Base-by-base conservation (phyloP, 306 rosid species). In the Castanospermum australe region DNA sequence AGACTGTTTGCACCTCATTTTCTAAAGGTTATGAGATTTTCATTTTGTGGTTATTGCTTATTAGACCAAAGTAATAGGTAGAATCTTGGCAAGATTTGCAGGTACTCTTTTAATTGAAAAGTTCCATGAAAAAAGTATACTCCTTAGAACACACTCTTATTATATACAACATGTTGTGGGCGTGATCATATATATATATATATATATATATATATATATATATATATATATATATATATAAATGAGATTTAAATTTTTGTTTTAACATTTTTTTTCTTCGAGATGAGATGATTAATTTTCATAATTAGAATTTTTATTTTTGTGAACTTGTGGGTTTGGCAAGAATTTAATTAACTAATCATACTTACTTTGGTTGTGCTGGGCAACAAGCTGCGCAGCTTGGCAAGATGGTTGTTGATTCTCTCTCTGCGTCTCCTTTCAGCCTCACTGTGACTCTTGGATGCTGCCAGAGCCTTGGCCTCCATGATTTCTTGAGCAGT, bases 401-500 rank as follows among this genome's bases (percentile, higher is more conserved):
- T 94, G 18, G 98, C 97, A 54, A 94, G 96, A 54, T 94, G 98
- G 79, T 94, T 94, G 45, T 94, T 94, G 92, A 94, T 94, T 83
- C 98, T 87, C 85, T 94, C 98, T 83, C 98, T 87, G 67, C 98
- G 91, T 74, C 97, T 87, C 75, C 98, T 82, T 75, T 94, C 98
- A 48, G 98, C 98, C 42, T 94, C 98, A 61, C 97, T 94, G 75
- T 94, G 98, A 54, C 96, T 91, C 81, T 92, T 94, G 0, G 98
- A 94, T 6, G 97, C 97, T 3, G 98, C 98, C 21, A 94, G 92
- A 14, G 98, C 98, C 77, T 92, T 94, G 15, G 98, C 98, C 41
- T 94, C 98, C 96, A 92, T 89, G 81, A 94, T 90, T 85, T 94
- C 98, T 48, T 94, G 98, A 50, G 98, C 97, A 54, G 89, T 90